Percentiles rank a stretch among this genome's conserved stretches.
phyloP scores from a whole-genome alignment of 2,329 filamentous ascomycete species.

The Cladophialophora chaetospira region DNA sequence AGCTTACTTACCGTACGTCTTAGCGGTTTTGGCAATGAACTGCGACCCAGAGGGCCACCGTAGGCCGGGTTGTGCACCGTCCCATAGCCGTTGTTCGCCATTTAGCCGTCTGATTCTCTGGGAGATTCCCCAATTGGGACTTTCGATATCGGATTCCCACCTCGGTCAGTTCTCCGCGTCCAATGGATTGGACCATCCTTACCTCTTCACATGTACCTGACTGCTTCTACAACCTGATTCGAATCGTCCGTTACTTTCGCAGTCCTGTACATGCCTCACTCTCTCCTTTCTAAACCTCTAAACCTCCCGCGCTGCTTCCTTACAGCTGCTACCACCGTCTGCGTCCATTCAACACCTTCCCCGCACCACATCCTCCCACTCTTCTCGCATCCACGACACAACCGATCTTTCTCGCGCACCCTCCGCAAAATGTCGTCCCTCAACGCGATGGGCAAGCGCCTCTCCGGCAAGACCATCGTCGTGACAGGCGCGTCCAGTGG shows the following conservation, averaged over 20 bases:
- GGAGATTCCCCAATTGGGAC: not conserved
- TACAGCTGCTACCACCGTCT: not conserved
- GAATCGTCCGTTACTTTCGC: not conserved
- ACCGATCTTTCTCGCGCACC: not conserved
- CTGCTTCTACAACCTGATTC: not conserved
- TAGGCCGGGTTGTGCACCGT: not conserved
- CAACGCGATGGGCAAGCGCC: conserved; percentile 71
- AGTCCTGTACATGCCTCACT: conserved; percentile 13
- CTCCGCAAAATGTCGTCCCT: conserved; percentile 60
- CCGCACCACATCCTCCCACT: conserved; percentile 7
- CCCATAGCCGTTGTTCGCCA: conserved; percentile 1
- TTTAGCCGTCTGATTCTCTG: not conserved
- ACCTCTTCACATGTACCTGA: not conserved
- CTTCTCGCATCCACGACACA: not conserved
- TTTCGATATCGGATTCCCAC: not conserved
- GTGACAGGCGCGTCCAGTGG: conserved; percentile 92
- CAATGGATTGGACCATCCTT: not conserved
- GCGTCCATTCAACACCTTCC: conserved; percentile 1
- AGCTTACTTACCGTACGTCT: not conserved
- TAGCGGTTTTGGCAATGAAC: too few relatives aligned
- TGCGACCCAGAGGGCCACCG: not conserved
- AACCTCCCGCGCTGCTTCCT: conserved; percentile 6
- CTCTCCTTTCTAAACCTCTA: not conserved
- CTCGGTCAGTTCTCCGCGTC: too few relatives aligned
- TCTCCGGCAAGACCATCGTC: conserved; percentile 88